Base-by-base conservation (phyloP, 768 basidiomycete species). In the Hygrophoropsis aurantiaca region DNA sequence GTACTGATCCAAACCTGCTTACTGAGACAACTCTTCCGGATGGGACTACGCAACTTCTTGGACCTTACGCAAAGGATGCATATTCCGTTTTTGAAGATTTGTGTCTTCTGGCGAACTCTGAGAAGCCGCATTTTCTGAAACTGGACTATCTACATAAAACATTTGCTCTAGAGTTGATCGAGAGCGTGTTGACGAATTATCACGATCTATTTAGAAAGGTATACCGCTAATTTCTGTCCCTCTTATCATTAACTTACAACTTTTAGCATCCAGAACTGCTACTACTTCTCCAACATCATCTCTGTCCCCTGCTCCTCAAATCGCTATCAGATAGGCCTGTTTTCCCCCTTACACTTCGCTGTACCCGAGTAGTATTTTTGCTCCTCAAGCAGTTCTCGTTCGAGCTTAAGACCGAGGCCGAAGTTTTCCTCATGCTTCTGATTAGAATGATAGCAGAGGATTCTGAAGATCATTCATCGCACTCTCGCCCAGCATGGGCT, bases 131-230 rank as follows among this genome's bases (percentile, higher is more conserved):
- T 44, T 90, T 97, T 59, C 74, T 97, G 49, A 84, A 85, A 53
- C 79, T 97, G 38, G 84, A 89, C 18, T 81, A 77, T 42, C 71
- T 98, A 37, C 90, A 89, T 58, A 87, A 94, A 66, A 97, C 97
- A 0, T 98, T 98, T 55, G 92, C 94, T 0, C 70, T 99, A n/a
- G 95, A 99, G 67, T 71, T 98, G 44, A 92, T 98, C 30, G 95
- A 99, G 70, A 97, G 94, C 58, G 90, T 97, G 2, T 71, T 99
- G 42, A 94, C 92, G 6, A 94, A 94, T 61, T 94, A 94, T 57
- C 85, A 92, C 52, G 78, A 76, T n/a, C 73, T 92, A 0, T 94
- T 94, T 62, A 78, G 87, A 42, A 81, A 86, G 74, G 94, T 89
- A 55, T 30, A 71, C 61, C 19, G 20, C 1, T 20, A n/a, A 6